Percentiles rank a stretch among this genome's conserved stretches.
Evolutionary conservation across 2,329 filamentous ascomycete genomes (phyloP).

Genomic region (Hypoxylon sp.): DNA sequence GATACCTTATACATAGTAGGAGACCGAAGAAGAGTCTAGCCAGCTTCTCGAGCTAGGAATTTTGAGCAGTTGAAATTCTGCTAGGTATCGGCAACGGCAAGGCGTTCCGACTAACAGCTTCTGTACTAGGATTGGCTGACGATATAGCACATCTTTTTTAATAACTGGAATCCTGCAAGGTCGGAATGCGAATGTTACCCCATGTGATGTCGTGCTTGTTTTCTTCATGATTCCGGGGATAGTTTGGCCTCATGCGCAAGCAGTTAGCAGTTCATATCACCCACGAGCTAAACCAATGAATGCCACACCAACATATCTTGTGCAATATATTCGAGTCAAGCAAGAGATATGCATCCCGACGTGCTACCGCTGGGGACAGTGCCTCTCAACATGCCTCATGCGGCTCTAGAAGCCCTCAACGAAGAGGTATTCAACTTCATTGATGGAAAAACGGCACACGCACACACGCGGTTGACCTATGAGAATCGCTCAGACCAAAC

Average conservation of each 20-base stretch:
- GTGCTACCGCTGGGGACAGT: background rate
- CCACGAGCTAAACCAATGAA: constrained; percentile 13
- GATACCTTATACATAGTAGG: background rate
- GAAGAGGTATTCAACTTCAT: background rate
- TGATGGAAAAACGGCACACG: background rate
- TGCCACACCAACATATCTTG: constrained; percentile 2
- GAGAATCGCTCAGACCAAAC: background rate
- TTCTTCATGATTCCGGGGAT: constrained; percentile 2
- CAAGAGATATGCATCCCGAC: background rate
- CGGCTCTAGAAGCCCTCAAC: constrained; percentile 23
- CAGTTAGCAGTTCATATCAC: constrained; percentile 21
- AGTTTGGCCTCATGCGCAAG: constrained; percentile 7
- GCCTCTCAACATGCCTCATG: constrained; percentile 25
- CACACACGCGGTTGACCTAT: background rate
- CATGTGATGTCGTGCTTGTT: constrained; percentile 38
- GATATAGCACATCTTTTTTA: constrained; percentile 5
- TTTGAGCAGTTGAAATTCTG: constrained; percentile 10
- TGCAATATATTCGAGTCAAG: constrained; percentile 22
- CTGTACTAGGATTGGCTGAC: constrained; percentile 5
- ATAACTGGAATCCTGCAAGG: constrained; percentile 16
- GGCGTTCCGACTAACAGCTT: constrained; percentile 17
- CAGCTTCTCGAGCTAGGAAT: background rate
- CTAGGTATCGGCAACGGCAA: constrained; percentile 30
- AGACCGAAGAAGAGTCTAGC: background rate
- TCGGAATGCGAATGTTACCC: constrained; percentile 34